Percentiles rank a stretch among this genome's conserved stretches.
phyloP scores from a whole-genome alignment of 2,329 filamentous ascomycete genomes.

The Alternaria gaisen region DNA sequence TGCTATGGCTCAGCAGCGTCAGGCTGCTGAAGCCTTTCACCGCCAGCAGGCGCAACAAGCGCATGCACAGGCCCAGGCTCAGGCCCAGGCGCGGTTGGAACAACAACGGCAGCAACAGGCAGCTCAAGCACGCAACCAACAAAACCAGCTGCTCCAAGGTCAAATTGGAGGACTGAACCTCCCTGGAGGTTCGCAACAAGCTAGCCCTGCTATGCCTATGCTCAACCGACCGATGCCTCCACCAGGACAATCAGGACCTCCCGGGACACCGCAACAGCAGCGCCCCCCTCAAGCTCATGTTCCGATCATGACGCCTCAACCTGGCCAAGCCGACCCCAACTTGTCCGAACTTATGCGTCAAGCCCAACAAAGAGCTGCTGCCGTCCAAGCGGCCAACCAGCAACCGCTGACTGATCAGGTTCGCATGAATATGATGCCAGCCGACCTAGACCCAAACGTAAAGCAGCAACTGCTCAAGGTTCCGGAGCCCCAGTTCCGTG shows the following conservation, averaged over 20 bases:
- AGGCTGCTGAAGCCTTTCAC: conserved; percentile 30
- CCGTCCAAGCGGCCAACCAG: conserved; percentile 34
- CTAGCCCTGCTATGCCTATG: conserved; percentile 57
- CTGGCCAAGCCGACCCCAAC: conserved; percentile 40
- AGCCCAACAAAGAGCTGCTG: conserved; percentile 47
- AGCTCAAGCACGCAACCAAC: conserved; percentile 41
- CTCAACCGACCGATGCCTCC: conserved; percentile 59
- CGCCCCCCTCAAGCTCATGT: conserved; percentile 47
- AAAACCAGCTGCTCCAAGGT: conserved; percentile 41
- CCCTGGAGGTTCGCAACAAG: conserved; percentile 50
- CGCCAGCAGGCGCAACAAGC: conserved; percentile 18
- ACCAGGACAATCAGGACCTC: conserved; percentile 53
- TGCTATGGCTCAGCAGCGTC: conserved; percentile 43
- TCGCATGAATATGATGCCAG: conserved; percentile 46
- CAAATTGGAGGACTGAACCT: conserved; percentile 56
- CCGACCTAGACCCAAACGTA: conserved; percentile 37
- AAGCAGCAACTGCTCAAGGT: conserved; percentile 48
- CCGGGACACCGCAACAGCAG: conserved; percentile 46
- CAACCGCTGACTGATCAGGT: conserved; percentile 41
- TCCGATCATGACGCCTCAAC: conserved; percentile 48
- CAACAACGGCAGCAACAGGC: conserved; percentile 50
- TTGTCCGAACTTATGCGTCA: conserved; percentile 45
- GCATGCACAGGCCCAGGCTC: conserved; percentile 50
- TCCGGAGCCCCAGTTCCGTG: conserved; percentile 46
- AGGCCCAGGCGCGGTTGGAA: conserved; percentile 45